These are phyloP conservation scores for Xylaria sp. DNA, from an alignment of 2,329 filamentous ascomycete species.

Conservation along the genomic window DNA sequence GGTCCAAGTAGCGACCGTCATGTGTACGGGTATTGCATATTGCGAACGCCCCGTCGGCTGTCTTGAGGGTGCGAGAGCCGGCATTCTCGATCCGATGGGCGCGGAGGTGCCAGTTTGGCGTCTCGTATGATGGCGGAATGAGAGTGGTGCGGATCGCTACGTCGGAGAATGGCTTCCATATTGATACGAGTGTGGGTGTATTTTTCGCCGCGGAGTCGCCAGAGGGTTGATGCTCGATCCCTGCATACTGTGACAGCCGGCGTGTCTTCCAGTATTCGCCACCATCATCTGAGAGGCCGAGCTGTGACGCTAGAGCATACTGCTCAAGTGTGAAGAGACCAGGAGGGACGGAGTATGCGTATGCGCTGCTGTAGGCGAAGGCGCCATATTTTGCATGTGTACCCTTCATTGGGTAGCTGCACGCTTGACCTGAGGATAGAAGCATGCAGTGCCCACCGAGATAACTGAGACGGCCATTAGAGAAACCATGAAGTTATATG, in stretches of 20 bases:
- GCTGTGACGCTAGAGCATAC: conserved; percentile 78
- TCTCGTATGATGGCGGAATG: conserved; percentile 67
- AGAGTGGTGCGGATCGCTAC: conserved; percentile 74
- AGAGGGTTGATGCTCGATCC: conserved; percentile 63
- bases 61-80: conserved; percentile 68
- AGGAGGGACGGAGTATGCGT: conserved; percentile 81
- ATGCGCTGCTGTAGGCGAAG: conserved; percentile 81
- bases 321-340: conserved; percentile 81
- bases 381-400: conserved; percentile 85
- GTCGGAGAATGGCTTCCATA: conserved; percentile 77
- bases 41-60: conserved; percentile 80
- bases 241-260: conserved; percentile 72
- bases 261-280: conserved; percentile 84
- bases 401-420: conserved; percentile 83
- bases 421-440: conserved; percentile 81
- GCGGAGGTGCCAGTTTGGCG: conserved; percentile 77
- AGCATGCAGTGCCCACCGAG: conserved; percentile 81
- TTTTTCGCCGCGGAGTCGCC: conserved; percentile 50
- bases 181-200: conserved; percentile 71
- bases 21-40: conserved; percentile 65
- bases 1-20: conserved; percentile 62
- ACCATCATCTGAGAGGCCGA: conserved; percentile 80
- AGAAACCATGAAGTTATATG: neutral
- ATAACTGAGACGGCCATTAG: conserved; percentile 55
- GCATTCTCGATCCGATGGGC: conserved; percentile 69